phyloP scores from a whole-genome alignment of 441 rosid genomes.

The Euphorbia celastroides region DNA sequence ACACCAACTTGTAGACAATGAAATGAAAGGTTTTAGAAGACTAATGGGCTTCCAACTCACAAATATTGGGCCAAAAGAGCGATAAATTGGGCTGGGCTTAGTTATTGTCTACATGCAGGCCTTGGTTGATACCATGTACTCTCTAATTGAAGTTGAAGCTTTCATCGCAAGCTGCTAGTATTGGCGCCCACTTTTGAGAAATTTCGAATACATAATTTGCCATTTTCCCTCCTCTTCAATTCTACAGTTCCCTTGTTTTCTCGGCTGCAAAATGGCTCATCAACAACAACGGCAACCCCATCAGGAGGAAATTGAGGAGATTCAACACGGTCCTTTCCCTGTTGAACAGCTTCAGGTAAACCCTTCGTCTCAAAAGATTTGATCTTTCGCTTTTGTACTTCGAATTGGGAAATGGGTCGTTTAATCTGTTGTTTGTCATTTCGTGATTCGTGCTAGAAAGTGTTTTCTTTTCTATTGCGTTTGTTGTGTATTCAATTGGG shows the following conservation, averaged over 20 bases:
- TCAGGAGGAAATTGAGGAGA: constrained; percentile 51
- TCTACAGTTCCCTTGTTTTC: neutral
- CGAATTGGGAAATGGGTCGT: neutral
- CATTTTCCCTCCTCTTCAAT: neutral
- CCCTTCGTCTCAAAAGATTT: neutral
- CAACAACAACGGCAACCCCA: constrained; percentile 28
- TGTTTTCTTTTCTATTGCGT: constrained; percentile 10
- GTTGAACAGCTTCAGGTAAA: constrained; percentile 92
- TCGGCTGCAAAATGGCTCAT: constrained; percentile 23
- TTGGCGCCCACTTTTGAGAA: neutral
- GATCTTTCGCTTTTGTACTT: neutral
- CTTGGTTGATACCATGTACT: neutral
- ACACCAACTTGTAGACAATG: too few relatives aligned
- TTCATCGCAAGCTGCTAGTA: neutral
- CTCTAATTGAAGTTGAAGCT: neutral
- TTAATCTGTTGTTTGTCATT: constrained; percentile 4
- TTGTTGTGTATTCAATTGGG: constrained; percentile 5
- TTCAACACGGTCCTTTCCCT: constrained; percentile 75
- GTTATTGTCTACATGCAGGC: too few relatives aligned
- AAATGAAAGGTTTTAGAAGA: too few relatives aligned
- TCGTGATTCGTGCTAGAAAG: constrained; percentile 1
- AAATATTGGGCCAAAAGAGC: too few relatives aligned
- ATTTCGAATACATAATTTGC: neutral
- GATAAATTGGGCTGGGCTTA: too few relatives aligned
- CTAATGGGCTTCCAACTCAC: too few relatives aligned